Base-by-base conservation (phyloP, 768 basidiomycete genomes). In the Bullera alba region DNA sequence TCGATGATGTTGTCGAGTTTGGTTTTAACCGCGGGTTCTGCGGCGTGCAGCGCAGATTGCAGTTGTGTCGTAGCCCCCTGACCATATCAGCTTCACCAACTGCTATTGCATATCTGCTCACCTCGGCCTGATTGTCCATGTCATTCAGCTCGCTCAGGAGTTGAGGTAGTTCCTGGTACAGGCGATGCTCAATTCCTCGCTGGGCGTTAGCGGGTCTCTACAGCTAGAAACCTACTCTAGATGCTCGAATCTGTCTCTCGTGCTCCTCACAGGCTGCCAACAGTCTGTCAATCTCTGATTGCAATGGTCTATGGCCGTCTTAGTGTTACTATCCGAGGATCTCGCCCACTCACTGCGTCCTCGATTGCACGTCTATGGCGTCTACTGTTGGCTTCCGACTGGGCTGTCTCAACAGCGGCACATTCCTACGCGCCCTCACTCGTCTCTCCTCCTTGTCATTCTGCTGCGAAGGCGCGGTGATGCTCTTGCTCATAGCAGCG, bases 231-330 rank as follows among this genome's bases (percentile, higher is more conserved):
- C 60, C 41, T 44, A 68, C 66, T 48, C 57, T 52, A 43, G 49
- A 48, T 2, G 51, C 47, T 26, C 59, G 43, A 23, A 68, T 68
- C 38, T 52, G 53, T 10, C 51, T 22, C 44, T 68, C 66, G 42
- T 65, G 63, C 36, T 62, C 60, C 27, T 63, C 51, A 37, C 66
- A 68, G 10, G 46, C 42, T 7, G 52, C 53, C 22, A 57, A 53
- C 32, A 68, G 30, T 4, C 63, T 21, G 23, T 60, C 53, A 6
- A 68, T 56, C 49, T 68, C 63, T 16, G 50, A 28, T 34, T 68
- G 56, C 27, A 68, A 46, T 7, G 50, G 56, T 26, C 64, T 66
- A 28, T 6, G n/a, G n/a, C n/a, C n/a, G n/a, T n/a, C n/a, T n/a
- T 15, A 10, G 35, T 58, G 14, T 8, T 28, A 46, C 37, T 6